phyloP scores from a whole-genome alignment of 164 flowering plant species.

The Stephania yunnanensis region DNA sequence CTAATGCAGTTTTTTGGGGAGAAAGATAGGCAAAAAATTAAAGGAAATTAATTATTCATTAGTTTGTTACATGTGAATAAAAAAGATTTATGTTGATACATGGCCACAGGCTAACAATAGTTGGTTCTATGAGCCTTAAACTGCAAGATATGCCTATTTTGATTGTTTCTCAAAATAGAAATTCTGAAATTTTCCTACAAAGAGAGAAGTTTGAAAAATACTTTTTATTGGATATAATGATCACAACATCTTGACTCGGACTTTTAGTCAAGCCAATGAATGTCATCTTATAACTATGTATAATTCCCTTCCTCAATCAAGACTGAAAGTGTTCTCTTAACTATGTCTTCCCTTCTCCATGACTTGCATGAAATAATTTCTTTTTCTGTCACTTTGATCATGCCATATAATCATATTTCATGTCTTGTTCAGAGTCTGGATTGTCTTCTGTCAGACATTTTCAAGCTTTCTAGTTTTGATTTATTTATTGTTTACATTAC shows the following conservation, averaged over 20 bases:
- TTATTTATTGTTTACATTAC: too few relatives aligned
- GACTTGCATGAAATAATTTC: not conserved
- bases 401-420: not conserved
- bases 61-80: not conserved
- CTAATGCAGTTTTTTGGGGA: too few relatives aligned
- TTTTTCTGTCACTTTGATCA: not conserved
- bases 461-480: too few relatives aligned
- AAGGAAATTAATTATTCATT: not conserved
- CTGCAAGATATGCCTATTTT: not conserved
- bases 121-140: not conserved
- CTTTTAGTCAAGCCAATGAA: not conserved
- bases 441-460: too few relatives aligned
- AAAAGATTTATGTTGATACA: conserved; percentile 5
- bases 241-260: not conserved
- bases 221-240: not conserved
- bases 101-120: conserved; percentile 3
- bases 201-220: not conserved
- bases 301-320: not conserved
- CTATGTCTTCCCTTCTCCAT: not conserved
- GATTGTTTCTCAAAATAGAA: not conserved
- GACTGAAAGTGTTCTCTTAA: not conserved
- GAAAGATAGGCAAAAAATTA: not conserved
- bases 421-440: too few relatives aligned
- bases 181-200: not conserved
- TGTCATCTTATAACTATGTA: not conserved